Conservation (phyloP, 148 eudicot genomes). For the Camellia lanceoleosa region DNA sequence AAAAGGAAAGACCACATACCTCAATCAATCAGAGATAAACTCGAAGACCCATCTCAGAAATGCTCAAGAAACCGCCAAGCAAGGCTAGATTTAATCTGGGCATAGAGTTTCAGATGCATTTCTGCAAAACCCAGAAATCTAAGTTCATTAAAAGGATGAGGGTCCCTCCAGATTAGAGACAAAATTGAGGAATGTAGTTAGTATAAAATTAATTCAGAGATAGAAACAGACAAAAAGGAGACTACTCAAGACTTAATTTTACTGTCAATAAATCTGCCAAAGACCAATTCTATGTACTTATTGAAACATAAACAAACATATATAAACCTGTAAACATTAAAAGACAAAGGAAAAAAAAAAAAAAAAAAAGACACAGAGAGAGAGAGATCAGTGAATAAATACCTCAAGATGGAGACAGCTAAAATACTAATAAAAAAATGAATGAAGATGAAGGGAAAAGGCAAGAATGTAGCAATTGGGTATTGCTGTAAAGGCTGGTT, state of each 20-base stretch:
- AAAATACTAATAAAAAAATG: not conserved
- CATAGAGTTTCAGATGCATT: slow-evolving; percentile 14
- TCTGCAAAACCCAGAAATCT: slow-evolving; percentile 15
- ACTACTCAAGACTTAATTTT: slow-evolving; percentile 9
- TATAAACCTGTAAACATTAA: not conserved
- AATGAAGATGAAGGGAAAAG: not conserved
- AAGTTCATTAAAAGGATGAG: slow-evolving; percentile 10
- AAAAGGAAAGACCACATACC: slow-evolving; percentile 26
- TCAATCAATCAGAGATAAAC: slow-evolving; percentile 18
- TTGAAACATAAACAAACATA: not conserved
- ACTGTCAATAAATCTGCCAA: slow-evolving; percentile 24
- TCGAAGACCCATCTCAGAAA: slow-evolving; percentile 22
- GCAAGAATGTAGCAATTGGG: slow-evolving; percentile 15
- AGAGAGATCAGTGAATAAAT: not conserved
- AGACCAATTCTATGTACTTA: not conserved
- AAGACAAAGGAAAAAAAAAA: not conserved
- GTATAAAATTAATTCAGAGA: slow-evolving; percentile 24
- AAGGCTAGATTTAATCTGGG: slow-evolving; percentile 8
- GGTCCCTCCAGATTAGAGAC: slow-evolving; percentile 30
- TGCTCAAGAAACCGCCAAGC: slow-evolving; percentile 9
- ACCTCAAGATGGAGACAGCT: slow-evolving; percentile 17
- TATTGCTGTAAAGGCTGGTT: slow-evolving; percentile 30
- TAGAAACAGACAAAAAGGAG: slow-evolving; percentile 34
- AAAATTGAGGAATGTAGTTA: slow-evolving; percentile 38
- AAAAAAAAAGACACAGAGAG: not conserved